Evolutionary conservation across 768 basidiomycete species (phyloP).

Genomic region (Boletus speciosus): DNA sequence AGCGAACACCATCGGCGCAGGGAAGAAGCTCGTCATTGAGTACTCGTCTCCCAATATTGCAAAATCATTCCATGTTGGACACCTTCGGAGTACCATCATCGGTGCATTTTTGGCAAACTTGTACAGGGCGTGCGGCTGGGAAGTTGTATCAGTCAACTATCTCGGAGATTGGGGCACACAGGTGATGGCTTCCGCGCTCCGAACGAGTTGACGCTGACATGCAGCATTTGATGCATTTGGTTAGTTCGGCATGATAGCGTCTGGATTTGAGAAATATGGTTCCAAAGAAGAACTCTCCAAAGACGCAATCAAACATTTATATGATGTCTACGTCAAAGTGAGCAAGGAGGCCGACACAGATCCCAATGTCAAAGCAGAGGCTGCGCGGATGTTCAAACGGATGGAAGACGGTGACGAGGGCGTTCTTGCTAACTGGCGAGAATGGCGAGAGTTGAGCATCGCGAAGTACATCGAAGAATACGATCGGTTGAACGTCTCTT

Average conservation of each 20-base stretch:
- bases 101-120: slow-evolving; percentile 91
- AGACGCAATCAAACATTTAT: slow-evolving; percentile 93
- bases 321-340: slow-evolving; percentile 92
- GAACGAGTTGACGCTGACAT: neutral
- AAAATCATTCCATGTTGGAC: slow-evolving; percentile 97
- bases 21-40: slow-evolving; percentile 84
- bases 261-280: slow-evolving; percentile 91
- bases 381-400: slow-evolving; percentile 85
- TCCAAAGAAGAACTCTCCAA: slow-evolving; percentile 75
- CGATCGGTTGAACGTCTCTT: slow-evolving; percentile 81
- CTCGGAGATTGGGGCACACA: slow-evolving; percentile 99
- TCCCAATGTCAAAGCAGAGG: slow-evolving; percentile 68
- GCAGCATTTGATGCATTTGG: neutral
- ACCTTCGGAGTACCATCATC: slow-evolving; percentile 96
- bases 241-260: slow-evolving; percentile 83
- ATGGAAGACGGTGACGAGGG: slow-evolving; percentile 92
- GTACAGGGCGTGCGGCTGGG: slow-evolving; percentile 91
- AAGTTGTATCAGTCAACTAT: slow-evolving; percentile 89
- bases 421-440: slow-evolving; percentile 83
- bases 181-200: slow-evolving; percentile 39
- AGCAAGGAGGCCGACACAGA: slow-evolving; percentile 79
- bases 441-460: slow-evolving; percentile 90
- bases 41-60: slow-evolving; percentile 98
- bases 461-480: slow-evolving; percentile 88
- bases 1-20: slow-evolving; percentile 68